Base-by-base conservation (phyloP, 169 alveolate genomes). In the Plasmodium falciparum region DNA sequence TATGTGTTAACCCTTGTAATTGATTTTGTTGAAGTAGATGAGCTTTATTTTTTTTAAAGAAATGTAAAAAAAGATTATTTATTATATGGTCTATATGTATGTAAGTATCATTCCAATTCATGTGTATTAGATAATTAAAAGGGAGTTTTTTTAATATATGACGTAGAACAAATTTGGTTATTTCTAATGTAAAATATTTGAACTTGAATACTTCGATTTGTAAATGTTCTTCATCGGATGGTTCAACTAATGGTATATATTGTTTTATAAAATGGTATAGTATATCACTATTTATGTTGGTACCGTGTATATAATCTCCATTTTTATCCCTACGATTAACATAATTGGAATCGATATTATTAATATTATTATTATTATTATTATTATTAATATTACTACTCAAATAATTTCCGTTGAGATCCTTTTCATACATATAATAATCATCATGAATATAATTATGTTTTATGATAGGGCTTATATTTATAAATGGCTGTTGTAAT, bases 401-500 rank as follows among this genome's bases (percentile, higher is more conserved):
- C 4, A 33, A 33, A 33, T 33, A 33, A 33, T 33, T 33, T 33
- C 45, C 45, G 45, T 33, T 33, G 45, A 33, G 45, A 33, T 8
- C 45, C 9, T 80, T 80, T n/a, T 80, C 49, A 29, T 66, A 43
- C 2, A 29, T 43, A 15, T 33, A 45, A 24, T 80, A 80, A n/a
- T 80, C 63, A 0, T 54, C 24, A 11, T 52, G 13, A 4, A 80
- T 2, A 17, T 13, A 39, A 49, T 56, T 69, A 43, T 80, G 52
- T 26, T 54, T 47, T 13, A 22, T 50, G 0, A 2, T 15, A 24
- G 67, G 29, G 7, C 50, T 13, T 1, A 43, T 58, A 12, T 66
- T 47, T 3, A 80, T 49, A 49, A 67, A 80, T 8, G 90, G 90
- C 3, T 72, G 39, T 22, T 80, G 90, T 43, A 80, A 8, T 22